phyloP scores from a whole-genome alignment of 2,329 filamentous ascomycete species.

The Helminthosporium solani region DNA sequence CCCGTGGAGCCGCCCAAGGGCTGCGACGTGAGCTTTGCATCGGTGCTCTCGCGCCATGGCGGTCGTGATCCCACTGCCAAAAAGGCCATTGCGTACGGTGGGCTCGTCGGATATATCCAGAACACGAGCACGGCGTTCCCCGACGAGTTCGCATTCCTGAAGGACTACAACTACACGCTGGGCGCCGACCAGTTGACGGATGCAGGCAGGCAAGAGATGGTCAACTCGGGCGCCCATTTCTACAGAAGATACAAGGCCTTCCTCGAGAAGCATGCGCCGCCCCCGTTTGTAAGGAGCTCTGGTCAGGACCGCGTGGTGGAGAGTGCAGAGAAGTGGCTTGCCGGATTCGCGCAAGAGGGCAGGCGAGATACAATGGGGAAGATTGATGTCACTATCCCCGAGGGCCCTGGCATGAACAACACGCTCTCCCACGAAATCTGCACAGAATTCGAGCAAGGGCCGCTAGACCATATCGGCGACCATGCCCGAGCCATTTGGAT shows the following conservation, averaged over 20 bases:
- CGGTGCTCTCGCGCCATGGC: constrained; percentile 81
- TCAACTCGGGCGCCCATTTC: constrained; percentile 74
- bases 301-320: constrained; percentile 70
- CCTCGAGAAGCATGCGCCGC: constrained; percentile 58
- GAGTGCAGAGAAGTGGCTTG: constrained; percentile 73
- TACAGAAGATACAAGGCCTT: constrained; percentile 70
- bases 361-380: constrained; percentile 45
- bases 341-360: constrained; percentile 65
- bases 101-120: constrained; percentile 67
- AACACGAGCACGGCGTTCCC: constrained; percentile 56
- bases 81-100: constrained; percentile 66
- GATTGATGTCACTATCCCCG: constrained; percentile 65
- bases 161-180: constrained; percentile 69
- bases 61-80: constrained; percentile 73
- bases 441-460: constrained; percentile 65
- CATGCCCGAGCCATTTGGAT: constrained; percentile 60
- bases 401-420: constrained; percentile 70
- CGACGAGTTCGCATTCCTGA: constrained; percentile 67
- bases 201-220: constrained; percentile 69
- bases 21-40: constrained; percentile 78
- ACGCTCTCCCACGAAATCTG: constrained; percentile 76
- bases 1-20: constrained; percentile 59
- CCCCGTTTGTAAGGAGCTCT: constrained; percentile 71
- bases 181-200: constrained; percentile 67
- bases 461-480: constrained; percentile 50